These are phyloP conservation scores for Paralagenidium karlingii DNA, from an alignment of 352 stramenopile species.

Conservation along the genomic window DNA sequence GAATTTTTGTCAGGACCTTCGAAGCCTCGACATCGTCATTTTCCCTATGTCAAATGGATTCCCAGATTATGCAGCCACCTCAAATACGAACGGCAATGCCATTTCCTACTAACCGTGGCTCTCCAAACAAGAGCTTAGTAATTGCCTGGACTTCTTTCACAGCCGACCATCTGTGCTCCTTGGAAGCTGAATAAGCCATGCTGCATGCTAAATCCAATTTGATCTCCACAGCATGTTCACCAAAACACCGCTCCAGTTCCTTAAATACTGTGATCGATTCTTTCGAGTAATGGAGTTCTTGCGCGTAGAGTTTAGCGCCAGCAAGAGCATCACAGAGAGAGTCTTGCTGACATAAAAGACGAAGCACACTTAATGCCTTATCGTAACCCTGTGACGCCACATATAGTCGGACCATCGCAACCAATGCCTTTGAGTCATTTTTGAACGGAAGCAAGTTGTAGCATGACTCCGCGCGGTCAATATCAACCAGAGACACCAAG, in stretches of 20 bases:
- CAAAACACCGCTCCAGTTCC: conserved; percentile 44
- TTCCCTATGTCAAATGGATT: neutral
- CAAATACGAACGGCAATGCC: too few species aligned
- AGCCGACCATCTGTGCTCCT: conserved; percentile 12
- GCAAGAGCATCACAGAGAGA: conserved; percentile 24
- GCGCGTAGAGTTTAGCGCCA: conserved; percentile 26
- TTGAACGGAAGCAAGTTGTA: conserved; percentile 28
- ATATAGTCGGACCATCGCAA: conserved; percentile 50
- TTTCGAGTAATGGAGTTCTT: conserved; percentile 28
- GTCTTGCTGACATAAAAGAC: conserved; percentile 40
- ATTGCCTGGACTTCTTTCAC: conserved; percentile 31
- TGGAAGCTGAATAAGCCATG: conserved; percentile 20
- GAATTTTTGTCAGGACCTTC: conserved; percentile 10
- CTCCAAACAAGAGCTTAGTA: conserved; percentile 2
- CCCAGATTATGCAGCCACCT: neutral
- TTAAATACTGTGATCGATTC: conserved; percentile 46
- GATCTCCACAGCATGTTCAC: conserved; percentile 35
- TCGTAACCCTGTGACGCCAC: conserved; percentile 25
- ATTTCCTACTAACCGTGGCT: too few species aligned
- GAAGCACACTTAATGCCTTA: conserved; percentile 26
- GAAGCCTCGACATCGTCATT: neutral
- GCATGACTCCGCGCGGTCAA: conserved; percentile 46
- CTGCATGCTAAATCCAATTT: conserved; percentile 50
- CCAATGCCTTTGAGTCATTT: conserved; percentile 16
- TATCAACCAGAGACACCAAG: conserved; percentile 25